Base-by-base conservation (phyloP, 2,329 filamentous ascomycete genomes). In the Fusarium musae region DNA sequence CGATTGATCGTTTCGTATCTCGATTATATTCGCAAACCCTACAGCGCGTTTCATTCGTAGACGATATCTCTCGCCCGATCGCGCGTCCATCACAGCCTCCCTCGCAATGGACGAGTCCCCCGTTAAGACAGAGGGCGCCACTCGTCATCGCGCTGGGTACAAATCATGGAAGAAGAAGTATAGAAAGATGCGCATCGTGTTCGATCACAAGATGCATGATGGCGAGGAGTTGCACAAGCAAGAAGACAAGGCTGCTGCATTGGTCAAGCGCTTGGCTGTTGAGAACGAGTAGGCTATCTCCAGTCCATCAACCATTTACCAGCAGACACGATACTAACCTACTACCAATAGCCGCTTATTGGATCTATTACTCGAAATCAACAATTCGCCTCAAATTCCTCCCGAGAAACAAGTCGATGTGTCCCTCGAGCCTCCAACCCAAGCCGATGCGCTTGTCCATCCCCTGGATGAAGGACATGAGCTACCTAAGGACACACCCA, bases 141-240 rank as follows among this genome's bases (percentile, higher is more conserved):
- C 79, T 54, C 78, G 78, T 53, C 80, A 76, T 75, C 79, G 77
- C 84, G 82, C 85, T 83, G 78, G 88, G 85, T 90, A 92, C 82
- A 92, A 90, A 79, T 92, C 90, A 49, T 92, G 88, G 87, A 94
- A 93, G 88, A 97, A 97, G 85, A 99, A 99, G 86, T 99, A 97
- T 82, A 92, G 93, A 78, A 97, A 97, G 87, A 93, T 96, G 91
- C 92, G 93, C 83, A 87, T 92, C 80, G 86, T 87, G 34, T 97
- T 96, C 79, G 93, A 96, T 76, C 87, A 91, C 57, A 90, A 90
- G 78, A 93, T 95, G 89, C 89, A 92, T 64, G 90, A 94, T 74
- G 93, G 94, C 81, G 96, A 97, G 83, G 89, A 91, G 61, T 87
- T 96, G 68, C 96, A 96, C 83, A 90, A 91, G 77, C 88, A 93